phyloP scores from a whole-genome alignment of 352 stramenopile genomes.

The Globisporangium spinosum region DNA sequence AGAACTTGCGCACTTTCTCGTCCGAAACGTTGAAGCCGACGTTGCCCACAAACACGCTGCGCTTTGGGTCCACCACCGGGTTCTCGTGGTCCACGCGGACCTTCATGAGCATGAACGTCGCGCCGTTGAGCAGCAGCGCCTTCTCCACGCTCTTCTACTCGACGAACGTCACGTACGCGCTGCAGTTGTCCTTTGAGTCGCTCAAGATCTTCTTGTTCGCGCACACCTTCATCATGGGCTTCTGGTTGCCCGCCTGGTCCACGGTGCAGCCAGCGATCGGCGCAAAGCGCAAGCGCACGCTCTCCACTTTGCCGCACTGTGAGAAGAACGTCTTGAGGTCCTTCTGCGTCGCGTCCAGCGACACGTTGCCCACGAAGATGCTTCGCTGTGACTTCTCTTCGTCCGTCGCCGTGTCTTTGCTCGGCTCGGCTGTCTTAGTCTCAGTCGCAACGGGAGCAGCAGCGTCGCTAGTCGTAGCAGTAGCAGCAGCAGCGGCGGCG shows the following conservation, averaged over 20 bases:
- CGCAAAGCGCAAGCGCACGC: conserved; percentile 80
- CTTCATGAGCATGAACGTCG: conserved; percentile 58
- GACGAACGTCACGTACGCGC: conserved; percentile 90
- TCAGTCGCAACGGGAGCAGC: background rate
- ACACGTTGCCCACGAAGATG: conserved; percentile 92
- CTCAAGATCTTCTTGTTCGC: conserved; percentile 86
- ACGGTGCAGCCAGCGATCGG: conserved; percentile 83
- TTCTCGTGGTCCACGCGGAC: conserved; percentile 66
- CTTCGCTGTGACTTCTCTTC: conserved; percentile 75
- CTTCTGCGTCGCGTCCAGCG: conserved; percentile 76
- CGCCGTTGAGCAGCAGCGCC: conserved; percentile 69
- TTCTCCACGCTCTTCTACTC: conserved; percentile 48
- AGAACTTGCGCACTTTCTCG: conserved; percentile 67
- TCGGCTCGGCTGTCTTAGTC: background rate
- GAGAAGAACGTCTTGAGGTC: conserved; percentile 82
- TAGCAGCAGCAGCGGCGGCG: background rate
- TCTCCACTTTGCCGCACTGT: conserved; percentile 82
- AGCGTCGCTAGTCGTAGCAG: conserved; percentile 7
- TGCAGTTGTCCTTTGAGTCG: conserved; percentile 86
- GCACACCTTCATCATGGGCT: conserved; percentile 90
- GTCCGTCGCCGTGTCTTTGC: conserved; percentile 27
- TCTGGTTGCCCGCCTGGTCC: conserved; percentile 87
- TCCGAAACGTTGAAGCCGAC: conserved; percentile 86
- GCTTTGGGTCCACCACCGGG: conserved; percentile 66
- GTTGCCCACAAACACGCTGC: conserved; percentile 90